Evolutionary conservation across 192 early-diverging fungal genomes (phyloP), one percentile per base, ranked within the genome.

Genomic region (Gaertneriomyces sp.): DNA sequence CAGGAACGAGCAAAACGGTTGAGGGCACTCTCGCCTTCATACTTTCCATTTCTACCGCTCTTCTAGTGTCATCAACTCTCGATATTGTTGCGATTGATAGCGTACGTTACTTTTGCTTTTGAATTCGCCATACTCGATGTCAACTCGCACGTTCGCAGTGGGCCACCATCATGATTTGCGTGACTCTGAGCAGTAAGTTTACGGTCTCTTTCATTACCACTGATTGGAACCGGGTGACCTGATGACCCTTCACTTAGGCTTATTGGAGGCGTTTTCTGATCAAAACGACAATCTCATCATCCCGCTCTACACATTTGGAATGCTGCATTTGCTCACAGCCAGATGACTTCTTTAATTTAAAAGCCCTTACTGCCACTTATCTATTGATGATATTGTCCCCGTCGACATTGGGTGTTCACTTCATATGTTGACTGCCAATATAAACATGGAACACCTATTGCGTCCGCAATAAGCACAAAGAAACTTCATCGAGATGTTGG

Each of bases 221-320:
- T 33, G 25, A 33, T 33, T 0, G 25, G 25, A 33, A 33, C 25
- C 25, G 25, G 25, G 25, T 41, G 1, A 43, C 61, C 4, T 17
- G 9, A 4, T 41, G 33, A n/a, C n/a, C 73, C 79, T 10, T 72
- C 62, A 9, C 12, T 71, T 83, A 74, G 92, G 79, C 1, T 64
- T 91, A 64, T 72, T 96, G 17, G 94, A 96, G 66, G 94, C 93
- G 4, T 76, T 90, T 56, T 91, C 93, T 2, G 87, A 84, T 54
- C 94, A 98, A 78, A 98, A 98, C 68, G 96, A 98, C 71, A 98
- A 98, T 71, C 74, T 96, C 41, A 76, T 94, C 19, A 85, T 97
- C 56, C 94, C 96, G 3, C 79, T 94, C 54, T 86, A 81, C 56
- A 86, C 88, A 76, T 85, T 64, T 42, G 61, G 61, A 1, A 17